These are phyloP conservation scores for Zanthoxylum bungeanum DNA, from an alignment of 345 rosid species.

Conservation along the genomic window DNA sequence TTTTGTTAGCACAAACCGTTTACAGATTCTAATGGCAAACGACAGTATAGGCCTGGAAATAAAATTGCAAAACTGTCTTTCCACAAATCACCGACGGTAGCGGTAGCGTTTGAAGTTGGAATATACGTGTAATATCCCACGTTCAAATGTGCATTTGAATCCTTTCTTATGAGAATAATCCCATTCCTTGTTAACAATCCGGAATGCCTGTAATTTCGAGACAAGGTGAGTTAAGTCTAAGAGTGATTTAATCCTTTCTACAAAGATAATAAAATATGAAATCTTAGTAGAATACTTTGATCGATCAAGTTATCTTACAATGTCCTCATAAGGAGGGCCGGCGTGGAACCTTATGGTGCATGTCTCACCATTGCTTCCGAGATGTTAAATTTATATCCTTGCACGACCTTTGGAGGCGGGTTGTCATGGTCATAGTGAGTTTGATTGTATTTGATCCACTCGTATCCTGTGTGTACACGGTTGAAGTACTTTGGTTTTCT, in stretches of 20 bases:
- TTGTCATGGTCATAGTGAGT: slow-evolving; percentile 95
- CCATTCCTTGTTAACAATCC: slow-evolving; percentile 94
- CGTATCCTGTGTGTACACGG: slow-evolving; percentile 97
- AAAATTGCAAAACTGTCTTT: not conserved
- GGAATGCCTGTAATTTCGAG: slow-evolving; percentile 57
- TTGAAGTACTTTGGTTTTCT: slow-evolving; percentile 94
- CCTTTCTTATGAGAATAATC: slow-evolving; percentile 98
- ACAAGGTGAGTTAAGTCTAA: slow-evolving; percentile 2
- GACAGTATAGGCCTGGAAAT: no score
- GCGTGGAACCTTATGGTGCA: slow-evolving; percentile 94
- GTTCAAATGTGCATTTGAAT: slow-evolving; percentile 88
- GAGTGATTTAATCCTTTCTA: not conserved
- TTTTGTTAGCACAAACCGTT: no score
- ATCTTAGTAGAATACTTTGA: not conserved
- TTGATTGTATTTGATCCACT: slow-evolving; percentile 96
- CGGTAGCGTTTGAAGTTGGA: slow-evolving; percentile 93
- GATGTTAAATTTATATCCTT: slow-evolving; percentile 91
- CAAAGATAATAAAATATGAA: not conserved
- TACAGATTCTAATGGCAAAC: not conserved
- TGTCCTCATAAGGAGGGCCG: slow-evolving; percentile 92
- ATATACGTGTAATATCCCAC: slow-evolving; percentile 83
- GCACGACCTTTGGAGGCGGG: slow-evolving; percentile 93
- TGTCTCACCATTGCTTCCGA: slow-evolving; percentile 73
- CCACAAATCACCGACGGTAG: slow-evolving; percentile 62
- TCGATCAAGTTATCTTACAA: slow-evolving; percentile 44